Evolutionary conservation across 352 stramenopile species (phyloP).

Genomic region (Phytophthora hibernalis): DNA sequence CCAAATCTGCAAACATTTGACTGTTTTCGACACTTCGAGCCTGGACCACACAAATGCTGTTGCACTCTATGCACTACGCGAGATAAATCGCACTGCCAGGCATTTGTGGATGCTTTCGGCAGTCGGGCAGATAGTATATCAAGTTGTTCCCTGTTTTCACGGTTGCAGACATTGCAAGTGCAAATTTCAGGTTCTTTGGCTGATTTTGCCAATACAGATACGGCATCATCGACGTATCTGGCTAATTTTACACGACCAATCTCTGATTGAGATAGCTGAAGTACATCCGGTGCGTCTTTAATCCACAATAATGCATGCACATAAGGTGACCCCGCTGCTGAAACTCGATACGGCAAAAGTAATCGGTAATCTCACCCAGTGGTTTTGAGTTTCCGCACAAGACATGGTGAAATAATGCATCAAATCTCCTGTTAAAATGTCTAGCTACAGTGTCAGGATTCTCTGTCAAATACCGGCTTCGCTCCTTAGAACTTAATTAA

Average conservation of each 20-base stretch:
- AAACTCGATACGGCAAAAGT: neutral
- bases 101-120: too few relatives aligned
- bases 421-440: neutral
- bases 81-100: too few relatives aligned
- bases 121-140: too few relatives aligned
- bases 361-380: neutral
- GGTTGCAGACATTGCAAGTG: too few relatives aligned
- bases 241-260: neutral
- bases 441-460: neutral
- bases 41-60: too few relatives aligned
- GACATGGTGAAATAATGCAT: neutral
- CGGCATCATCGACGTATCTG: neutral
- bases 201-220: conserved; percentile 7
- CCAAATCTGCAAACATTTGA: too few relatives aligned
- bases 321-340: neutral
- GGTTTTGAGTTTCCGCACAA: neutral
- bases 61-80: too few relatives aligned
- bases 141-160: too few relatives aligned
- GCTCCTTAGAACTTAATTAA: neutral
- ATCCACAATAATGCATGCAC: neutral
- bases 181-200: too few relatives aligned
- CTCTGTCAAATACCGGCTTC: too few relatives aligned
- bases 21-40: too few relatives aligned
- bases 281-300: neutral
- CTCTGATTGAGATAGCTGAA: neutral